Conservation (phyloP, 2,329 filamentous ascomycete species). For the Harringtonia lauricola region DNA sequence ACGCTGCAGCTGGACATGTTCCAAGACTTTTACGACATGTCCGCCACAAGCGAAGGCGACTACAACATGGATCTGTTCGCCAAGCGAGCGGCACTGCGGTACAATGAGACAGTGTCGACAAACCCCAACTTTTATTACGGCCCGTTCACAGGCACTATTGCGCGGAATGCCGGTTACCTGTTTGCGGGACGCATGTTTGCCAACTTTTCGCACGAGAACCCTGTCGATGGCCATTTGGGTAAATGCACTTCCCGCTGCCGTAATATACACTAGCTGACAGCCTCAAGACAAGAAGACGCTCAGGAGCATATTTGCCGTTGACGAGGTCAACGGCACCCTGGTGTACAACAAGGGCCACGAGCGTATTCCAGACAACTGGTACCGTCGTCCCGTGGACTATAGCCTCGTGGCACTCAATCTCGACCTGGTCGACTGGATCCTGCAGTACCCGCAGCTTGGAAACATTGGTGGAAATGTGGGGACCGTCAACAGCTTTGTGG, state of each 20-base stretch:
- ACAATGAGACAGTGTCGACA: constrained; percentile 32
- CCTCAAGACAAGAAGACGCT: background rate
- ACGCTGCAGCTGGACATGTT: constrained; percentile 41
- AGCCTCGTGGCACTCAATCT: background rate
- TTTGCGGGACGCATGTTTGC: constrained; percentile 31
- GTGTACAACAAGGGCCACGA: constrained; percentile 1
- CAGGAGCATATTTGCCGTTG: background rate
- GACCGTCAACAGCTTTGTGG: background rate
- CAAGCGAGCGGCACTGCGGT: constrained; percentile 30
- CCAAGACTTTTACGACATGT: constrained; percentile 31
- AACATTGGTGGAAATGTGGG: background rate
- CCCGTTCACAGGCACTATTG: constrained; percentile 36
- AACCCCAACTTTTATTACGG: constrained; percentile 30
- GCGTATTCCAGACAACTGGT: background rate
- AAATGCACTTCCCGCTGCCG: background rate
- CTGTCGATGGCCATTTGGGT: background rate
- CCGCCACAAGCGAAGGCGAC: constrained; percentile 18
- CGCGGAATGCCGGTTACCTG: constrained; percentile 34
- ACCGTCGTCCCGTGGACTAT: background rate
- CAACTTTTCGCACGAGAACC: constrained; percentile 29
- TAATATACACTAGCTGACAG: no score
- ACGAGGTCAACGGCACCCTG: background rate
- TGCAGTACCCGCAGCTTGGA: background rate
- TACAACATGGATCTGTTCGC: constrained; percentile 31
- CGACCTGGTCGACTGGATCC: background rate